phyloP scores from a whole-genome alignment of 371 early-diverging fungal genomes.

The Mitosporidium daphniae region DNA sequence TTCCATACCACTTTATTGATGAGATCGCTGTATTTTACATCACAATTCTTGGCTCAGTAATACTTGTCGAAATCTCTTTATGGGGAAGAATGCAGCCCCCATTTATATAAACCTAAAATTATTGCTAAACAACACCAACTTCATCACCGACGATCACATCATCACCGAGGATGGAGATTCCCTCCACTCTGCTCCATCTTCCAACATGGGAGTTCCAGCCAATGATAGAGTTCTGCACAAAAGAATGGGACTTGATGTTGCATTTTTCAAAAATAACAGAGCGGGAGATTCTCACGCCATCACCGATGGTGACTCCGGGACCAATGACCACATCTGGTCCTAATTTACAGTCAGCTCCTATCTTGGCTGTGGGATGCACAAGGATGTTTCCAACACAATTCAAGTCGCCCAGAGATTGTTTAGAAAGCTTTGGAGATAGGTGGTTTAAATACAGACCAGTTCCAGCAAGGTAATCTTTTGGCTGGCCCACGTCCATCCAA shows the following conservation, averaged over 20 bases:
- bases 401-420: conserved; percentile 5
- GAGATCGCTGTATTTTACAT: too few species aligned
- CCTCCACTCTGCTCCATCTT: conserved; percentile 9
- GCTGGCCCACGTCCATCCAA: conserved; percentile 99
- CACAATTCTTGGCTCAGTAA: conserved; percentile 61
- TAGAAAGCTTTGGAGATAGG: conserved; percentile 23
- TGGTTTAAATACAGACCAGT: conserved; percentile 57
- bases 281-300: conserved; percentile 58
- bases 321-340: conserved; percentile 75
- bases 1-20: too few species aligned
- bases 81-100: conserved; percentile 68
- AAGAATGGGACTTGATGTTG: conserved; percentile 42
- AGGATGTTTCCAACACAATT: conserved; percentile 26
- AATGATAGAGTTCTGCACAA: conserved; percentile 56
- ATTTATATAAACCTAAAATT: conserved; percentile 40
- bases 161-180: background rate
- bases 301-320: conserved; percentile 54
- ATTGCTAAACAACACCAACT: background rate
- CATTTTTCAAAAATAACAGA: conserved; percentile 55
- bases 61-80: conserved; percentile 30
- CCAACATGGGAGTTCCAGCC: conserved; percentile 83
- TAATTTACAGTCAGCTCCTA: conserved; percentile 66
- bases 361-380: conserved; percentile 48
- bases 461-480: conserved; percentile 80
- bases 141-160: background rate